These are phyloP conservation scores for Daedaleopsis nitida DNA, from an alignment of 768 basidiomycete species.

Conservation along the genomic window DNA sequence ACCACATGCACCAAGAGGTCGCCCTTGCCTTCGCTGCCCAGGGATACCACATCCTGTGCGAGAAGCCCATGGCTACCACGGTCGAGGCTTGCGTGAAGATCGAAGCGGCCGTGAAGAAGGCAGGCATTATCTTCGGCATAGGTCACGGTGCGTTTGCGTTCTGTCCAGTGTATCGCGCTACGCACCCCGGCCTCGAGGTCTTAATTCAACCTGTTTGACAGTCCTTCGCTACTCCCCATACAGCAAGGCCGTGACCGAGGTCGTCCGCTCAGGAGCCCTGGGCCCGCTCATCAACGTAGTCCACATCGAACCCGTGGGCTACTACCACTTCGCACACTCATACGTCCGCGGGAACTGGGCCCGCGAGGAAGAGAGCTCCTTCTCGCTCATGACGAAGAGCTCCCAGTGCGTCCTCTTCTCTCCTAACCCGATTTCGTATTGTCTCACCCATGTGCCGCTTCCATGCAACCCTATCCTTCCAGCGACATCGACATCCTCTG, in stretches of 20 bases:
- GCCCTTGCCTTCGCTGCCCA: constrained; percentile 74
- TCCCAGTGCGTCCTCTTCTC: constrained; percentile 67
- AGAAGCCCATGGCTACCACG: constrained; percentile 89
- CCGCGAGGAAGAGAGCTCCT: constrained; percentile 67
- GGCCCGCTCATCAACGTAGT: constrained; percentile 82
- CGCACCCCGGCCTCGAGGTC: neutral
- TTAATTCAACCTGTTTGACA: constrained; percentile 32
- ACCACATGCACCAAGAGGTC: constrained; percentile 76
- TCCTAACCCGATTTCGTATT: neutral
- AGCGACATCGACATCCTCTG: constrained; percentile 88
- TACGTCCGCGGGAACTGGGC: constrained; percentile 86
- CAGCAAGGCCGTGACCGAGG: constrained; percentile 64
- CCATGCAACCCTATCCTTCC: constrained; percentile 1
- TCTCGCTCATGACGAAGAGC: constrained; percentile 86
- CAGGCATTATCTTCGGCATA: constrained; percentile 79
- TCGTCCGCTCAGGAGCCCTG: constrained; percentile 68
- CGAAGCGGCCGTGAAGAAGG: constrained; percentile 67
- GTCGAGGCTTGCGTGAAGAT: constrained; percentile 75
- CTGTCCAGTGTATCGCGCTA: neutral
- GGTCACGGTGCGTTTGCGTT: constrained; percentile 66
- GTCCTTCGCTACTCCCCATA: constrained; percentile 91
- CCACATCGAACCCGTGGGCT: constrained; percentile 84
- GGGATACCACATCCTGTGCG: constrained; percentile 88
- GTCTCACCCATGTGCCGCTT: neutral
- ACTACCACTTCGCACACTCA: constrained; percentile 89